Conservation (phyloP, 306 rosid species). For the Quercus engelmannii region DNA sequence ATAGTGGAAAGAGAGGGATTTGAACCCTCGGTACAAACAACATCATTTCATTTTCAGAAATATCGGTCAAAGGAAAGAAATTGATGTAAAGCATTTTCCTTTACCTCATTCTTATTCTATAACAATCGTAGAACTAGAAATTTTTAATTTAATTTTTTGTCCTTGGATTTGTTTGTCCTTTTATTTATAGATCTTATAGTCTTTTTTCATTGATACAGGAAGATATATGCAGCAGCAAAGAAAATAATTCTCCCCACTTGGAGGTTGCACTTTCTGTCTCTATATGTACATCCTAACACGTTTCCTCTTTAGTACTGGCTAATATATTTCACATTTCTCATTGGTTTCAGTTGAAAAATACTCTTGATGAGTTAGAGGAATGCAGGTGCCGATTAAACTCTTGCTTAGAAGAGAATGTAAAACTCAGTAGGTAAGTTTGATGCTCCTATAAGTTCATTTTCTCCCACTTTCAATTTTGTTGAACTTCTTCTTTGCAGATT, state of each 20-base stretch:
- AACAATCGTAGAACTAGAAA: neutral
- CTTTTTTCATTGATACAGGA: conserved; percentile 37
- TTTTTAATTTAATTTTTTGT: neutral
- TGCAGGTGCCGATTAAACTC: conserved; percentile 63
- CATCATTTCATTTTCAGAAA: neutral
- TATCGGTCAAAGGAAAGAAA: neutral
- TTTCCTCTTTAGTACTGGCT: conserved; percentile 7
- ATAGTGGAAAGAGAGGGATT: no score
- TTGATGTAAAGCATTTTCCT: neutral
- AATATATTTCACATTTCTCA: conserved; percentile 17
- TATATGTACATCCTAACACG: neutral
- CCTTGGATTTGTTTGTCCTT: neutral
- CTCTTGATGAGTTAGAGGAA: conserved; percentile 61
- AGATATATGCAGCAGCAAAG: conserved; percentile 26
- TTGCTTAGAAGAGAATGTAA: conserved; percentile 88
- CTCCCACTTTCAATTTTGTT: neutral
- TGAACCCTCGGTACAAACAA: no score
- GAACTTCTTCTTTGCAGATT: conserved; percentile 4
- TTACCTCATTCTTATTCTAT: neutral
- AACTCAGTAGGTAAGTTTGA: conserved; percentile 58
- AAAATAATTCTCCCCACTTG: conserved; percentile 30
- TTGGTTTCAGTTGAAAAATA: conserved; percentile 53
- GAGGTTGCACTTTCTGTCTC: conserved; percentile 48
- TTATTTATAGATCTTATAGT: neutral
- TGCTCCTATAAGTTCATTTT: conserved; percentile 13